Percentiles rank a stretch among this genome's conserved stretches.
These are phyloP conservation scores for Chaetomium olivaceum DNA, from an alignment of 2,329 filamentous ascomycete species.

Conservation along the genomic window DNA sequence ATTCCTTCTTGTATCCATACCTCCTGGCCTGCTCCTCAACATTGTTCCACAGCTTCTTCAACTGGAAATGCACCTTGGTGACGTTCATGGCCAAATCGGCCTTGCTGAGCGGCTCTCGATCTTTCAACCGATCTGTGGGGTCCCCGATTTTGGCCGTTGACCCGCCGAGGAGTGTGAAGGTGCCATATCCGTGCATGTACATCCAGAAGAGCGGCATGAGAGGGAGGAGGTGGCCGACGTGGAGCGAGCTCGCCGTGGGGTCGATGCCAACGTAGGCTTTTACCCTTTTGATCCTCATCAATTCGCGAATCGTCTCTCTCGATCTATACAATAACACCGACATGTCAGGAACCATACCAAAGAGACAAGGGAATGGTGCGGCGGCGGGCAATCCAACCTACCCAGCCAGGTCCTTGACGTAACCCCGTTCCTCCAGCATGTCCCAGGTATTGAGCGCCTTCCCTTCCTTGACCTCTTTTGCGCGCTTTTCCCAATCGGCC, in stretches of 20 bases:
- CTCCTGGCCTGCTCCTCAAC: constrained; percentile 66
- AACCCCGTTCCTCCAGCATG: constrained; percentile 69
- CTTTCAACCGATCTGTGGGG: constrained; percentile 68
- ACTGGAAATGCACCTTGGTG: constrained; percentile 66
- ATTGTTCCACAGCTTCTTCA: constrained; percentile 72
- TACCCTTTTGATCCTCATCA: constrained; percentile 66
- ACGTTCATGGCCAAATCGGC: constrained; percentile 63
- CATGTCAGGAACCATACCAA: constrained; percentile 13
- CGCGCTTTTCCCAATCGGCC: constrained; percentile 50
- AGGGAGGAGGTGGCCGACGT: constrained; percentile 77
- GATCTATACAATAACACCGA: constrained; percentile 37
- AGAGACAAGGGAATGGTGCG: neutral
- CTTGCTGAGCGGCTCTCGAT: constrained; percentile 55
- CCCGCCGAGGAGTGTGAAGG: constrained; percentile 69
- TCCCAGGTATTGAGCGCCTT: constrained; percentile 58
- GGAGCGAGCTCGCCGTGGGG: constrained; percentile 75
- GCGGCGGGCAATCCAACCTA: constrained; percentile 42
- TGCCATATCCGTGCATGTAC: constrained; percentile 71
- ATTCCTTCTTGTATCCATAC: constrained; percentile 64
- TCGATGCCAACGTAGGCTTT: constrained; percentile 81
- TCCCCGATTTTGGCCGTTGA: constrained; percentile 79
- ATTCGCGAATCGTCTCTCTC: constrained; percentile 54
- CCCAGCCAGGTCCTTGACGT: constrained; percentile 74
- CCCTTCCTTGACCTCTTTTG: constrained; percentile 51
- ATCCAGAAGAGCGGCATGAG: constrained; percentile 85